phyloP scores from a whole-genome alignment of 2,329 filamentous ascomycete species.

The Fusarium zealandicum region DNA sequence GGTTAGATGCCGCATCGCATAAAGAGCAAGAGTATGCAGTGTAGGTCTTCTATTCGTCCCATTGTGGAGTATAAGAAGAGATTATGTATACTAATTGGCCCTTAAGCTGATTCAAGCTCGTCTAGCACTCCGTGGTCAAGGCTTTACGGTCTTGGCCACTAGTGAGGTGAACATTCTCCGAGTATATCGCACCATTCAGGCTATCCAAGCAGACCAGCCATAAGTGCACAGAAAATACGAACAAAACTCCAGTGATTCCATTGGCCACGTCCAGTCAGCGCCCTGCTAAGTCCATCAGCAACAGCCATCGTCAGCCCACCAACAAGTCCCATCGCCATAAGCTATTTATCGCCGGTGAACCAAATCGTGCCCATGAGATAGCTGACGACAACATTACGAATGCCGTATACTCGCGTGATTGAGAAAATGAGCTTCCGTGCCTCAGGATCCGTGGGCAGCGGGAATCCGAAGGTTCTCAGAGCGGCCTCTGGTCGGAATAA shows the following conservation, averaged over 20 bases:
- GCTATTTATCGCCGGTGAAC: constrained; percentile 14
- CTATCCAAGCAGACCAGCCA: neutral
- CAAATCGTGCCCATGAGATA: constrained; percentile 30
- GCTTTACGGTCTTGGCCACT: too few relatives aligned
- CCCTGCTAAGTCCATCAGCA: constrained; percentile 26
- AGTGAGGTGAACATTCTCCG: too few relatives aligned
- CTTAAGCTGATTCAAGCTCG: too few relatives aligned
- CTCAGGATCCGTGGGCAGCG: constrained; percentile 19
- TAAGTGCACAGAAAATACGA: constrained; percentile 10
- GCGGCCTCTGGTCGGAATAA: constrained; percentile 23
- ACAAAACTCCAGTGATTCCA: constrained; percentile 35
- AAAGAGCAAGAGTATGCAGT: too few relatives aligned
- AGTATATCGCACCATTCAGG: neutral
- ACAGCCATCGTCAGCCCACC: constrained; percentile 10
- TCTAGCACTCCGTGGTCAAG: too few relatives aligned
- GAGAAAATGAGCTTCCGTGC: constrained; percentile 8
- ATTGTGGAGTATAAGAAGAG: too few relatives aligned
- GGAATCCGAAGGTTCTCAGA: constrained; percentile 19
- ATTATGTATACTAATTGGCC: too few relatives aligned
- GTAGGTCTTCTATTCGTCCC: too few relatives aligned
- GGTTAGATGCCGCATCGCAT: too few relatives aligned
- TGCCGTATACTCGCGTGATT: constrained; percentile 26
- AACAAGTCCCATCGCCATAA: constrained; percentile 8
- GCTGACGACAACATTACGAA: constrained; percentile 27
- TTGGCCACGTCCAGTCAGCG: constrained; percentile 23